Base-by-base conservation (phyloP, 2,329 filamentous ascomycete genomes). In the Neonectria magnoliae region DNA sequence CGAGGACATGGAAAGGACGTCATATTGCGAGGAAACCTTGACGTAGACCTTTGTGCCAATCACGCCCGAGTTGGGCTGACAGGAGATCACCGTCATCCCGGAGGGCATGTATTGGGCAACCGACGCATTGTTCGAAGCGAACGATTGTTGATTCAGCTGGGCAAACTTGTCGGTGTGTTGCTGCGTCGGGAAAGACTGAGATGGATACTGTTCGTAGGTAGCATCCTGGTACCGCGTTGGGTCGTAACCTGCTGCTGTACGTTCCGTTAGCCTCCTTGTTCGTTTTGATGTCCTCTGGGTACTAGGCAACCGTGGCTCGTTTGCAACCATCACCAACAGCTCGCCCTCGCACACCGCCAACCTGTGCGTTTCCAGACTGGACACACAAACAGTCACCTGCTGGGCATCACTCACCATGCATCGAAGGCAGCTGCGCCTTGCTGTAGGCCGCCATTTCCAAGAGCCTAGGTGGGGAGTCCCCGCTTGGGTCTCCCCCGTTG, bases 401-500 rank as follows among this genome's bases (percentile, higher is more conserved):
- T 20, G 14, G 10, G 56, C 22, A 47, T 31, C 22, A 90, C 93
- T 83, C 84, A 97, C 94, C 92, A 81, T 95, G 91, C 83, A 94
- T 87, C 79, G 91, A 91, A 79, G 91, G 85, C 81, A 90, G 85
- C 79, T 91, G 89, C 64, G 88, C 81, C 82, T 97, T 97, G 85
- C 93, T 94, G 81, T 90, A 90, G 80, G 80, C 72, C 51, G 80
- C 79, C 80, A 82, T 82, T 16, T 79, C 74, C 27, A 78, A 73
- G 52, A 78, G 67, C 69, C 71, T 72, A 67, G 76, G 83, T 77
- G 85, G 84, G 81, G 82, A 88, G 81, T 84, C 88, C 84, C 83
- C 82, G 75, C 79, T 80, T 78, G 82, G 82, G 79, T 81, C 82
- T 78, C 83, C 83, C 75, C 84, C 84, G 81, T 82, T 84, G 69